These are phyloP conservation scores for Rugonectria rugulosa DNA, from an alignment of 2,329 filamentous ascomycete species.

Conservation along the genomic window DNA sequence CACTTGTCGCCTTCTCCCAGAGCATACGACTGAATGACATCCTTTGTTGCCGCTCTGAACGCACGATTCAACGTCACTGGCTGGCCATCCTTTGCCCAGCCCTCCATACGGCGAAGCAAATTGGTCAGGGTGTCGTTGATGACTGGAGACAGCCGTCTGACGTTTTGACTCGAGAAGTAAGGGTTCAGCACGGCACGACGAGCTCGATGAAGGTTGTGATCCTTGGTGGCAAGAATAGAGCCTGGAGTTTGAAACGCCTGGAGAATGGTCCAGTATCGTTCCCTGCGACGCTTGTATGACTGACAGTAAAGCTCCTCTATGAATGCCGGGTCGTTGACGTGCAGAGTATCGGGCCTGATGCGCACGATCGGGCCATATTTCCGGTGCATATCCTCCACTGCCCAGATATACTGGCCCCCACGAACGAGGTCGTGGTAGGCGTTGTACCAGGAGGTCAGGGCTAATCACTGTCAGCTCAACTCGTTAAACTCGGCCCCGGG, in stretches of 20 bases:
- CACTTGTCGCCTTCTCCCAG: slow-evolving; percentile 35
- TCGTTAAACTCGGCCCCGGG: too few species aligned
- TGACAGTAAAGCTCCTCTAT: slow-evolving; percentile 33
- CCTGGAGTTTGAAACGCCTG: slow-evolving; percentile 3
- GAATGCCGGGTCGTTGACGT: slow-evolving; percentile 39
- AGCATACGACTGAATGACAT: slow-evolving; percentile 30
- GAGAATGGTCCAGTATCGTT: slow-evolving; percentile 20
- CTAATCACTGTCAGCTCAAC: not conserved
- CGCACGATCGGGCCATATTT: slow-evolving; percentile 47
- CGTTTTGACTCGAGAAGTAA: slow-evolving; percentile 36
- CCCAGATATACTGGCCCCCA: slow-evolving; percentile 29
- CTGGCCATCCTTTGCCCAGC: slow-evolving; percentile 11
- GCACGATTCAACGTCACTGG: slow-evolving; percentile 13
- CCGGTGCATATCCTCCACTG: slow-evolving; percentile 42
- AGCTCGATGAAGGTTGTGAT: slow-evolving; percentile 34
- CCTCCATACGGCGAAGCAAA: slow-evolving; percentile 14
- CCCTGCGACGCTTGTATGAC: slow-evolving; percentile 15
- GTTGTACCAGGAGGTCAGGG: slow-evolving; percentile 23
- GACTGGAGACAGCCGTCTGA: slow-evolving; percentile 20
- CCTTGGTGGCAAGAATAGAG: slow-evolving; percentile 28
- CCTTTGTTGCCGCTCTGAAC: slow-evolving; percentile 26
- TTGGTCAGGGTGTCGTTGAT: slow-evolving; percentile 23
- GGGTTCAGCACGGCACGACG: slow-evolving; percentile 31
- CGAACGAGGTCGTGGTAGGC: slow-evolving; percentile 24
- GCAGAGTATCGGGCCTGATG: slow-evolving; percentile 37